Base-by-base conservation (phyloP, 2,329 filamentous ascomycete species). In the Leptographium wingfieldii region DNA sequence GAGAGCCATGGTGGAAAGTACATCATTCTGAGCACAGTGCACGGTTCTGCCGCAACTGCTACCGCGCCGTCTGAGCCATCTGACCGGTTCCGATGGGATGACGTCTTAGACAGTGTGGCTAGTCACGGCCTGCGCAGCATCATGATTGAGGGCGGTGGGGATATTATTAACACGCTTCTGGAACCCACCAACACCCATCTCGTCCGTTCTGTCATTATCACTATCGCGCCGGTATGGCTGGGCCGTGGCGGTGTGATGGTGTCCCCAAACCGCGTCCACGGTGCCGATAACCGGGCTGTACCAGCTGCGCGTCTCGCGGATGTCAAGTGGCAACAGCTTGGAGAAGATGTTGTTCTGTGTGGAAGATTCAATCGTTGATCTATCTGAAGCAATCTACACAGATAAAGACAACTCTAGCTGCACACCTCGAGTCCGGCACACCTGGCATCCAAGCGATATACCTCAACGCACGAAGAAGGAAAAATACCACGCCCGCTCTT, bases 111-210 rank as follows among this genome's bases (percentile, higher is more conserved):
- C 22, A 74, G 76, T 3, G 71, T 95, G n/a, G 65, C 67, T 40
- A 70, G 69, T 1, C 77, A 87, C 65, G 84, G 84, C 1, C 74
- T 96, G 53, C 72, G 73, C 58, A 96, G 90, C 69, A 77, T 96
- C 61, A 96, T 96, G 92, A 80, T 97, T 56, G 92, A 97, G 71
- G 92, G 92, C 0, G 92, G 92, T 12, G 92, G 82, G 0, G 76
- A 78, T 12, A 84, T 96, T 40, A 90, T 97, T 69, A 95, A 94
- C 69, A 82, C 87, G 46, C 73, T 97, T 22, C 77, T 97, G n/a
- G 76, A 80, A 48, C 77, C 81, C 2, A 74, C 75, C 33, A 82
- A 84, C 66, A 76, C 82, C 19, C 66, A 70, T n/a, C 74, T 91
- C 10, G 77, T 78, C 51, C 81, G 90, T 68, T 86, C 86, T 2